Evolutionary conservation across 495 filamentous ascomycete genomes (phyloP), one percentile per base, ranked within the genome.

Genomic region (Letharia columbiana): DNA sequence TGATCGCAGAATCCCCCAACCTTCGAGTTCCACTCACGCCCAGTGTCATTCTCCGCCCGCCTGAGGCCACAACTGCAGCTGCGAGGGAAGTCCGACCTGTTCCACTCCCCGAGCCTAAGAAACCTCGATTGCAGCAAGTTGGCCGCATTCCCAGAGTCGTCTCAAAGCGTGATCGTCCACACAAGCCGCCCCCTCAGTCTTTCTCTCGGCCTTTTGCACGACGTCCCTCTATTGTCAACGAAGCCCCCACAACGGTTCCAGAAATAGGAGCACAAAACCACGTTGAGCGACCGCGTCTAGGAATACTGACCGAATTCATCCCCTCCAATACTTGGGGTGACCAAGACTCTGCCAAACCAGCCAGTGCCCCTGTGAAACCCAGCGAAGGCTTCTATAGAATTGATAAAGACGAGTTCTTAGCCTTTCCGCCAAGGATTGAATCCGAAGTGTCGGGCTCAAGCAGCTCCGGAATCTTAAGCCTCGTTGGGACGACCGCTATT

Each of bases 81-180:
- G 66, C 70, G 54, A 37, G 33, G 17, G 31, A 57, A 37, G 33
- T 57, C 33, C 10, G 33, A 37, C 66, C 68, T 20, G 52, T 64
- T n/a, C 64, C 67, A 35, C 66, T 73, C 35, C 73, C 74, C 10
- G 70, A 72, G 44, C 74, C 75, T 13, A 67, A 59, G 39, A 67
- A 71, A 57, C 63, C 71, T 67, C 77, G 85, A 57, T 77, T 96
- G 39, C 84, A 87, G 47, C 92, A 91, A 70, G 86, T 98, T 63
- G 93, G 92, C 17, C 88, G 93, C 13, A 98, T 98, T 67, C 93
- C 93, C 31, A 87, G 87, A 69, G 91, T 97, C 15, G 84, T 93
- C 45, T 92, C 87, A 50, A 81, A 80, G 52, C 79, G 84, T 45
- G 88, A 87, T 64, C 83, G 87, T 57, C 83, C 87, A 45, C 86